Percentiles rank a stretch among this genome's conserved stretches.
Conservation (phyloP, 1,284 basidiomycete genomes). For the Volvariella volvacea region DNA sequence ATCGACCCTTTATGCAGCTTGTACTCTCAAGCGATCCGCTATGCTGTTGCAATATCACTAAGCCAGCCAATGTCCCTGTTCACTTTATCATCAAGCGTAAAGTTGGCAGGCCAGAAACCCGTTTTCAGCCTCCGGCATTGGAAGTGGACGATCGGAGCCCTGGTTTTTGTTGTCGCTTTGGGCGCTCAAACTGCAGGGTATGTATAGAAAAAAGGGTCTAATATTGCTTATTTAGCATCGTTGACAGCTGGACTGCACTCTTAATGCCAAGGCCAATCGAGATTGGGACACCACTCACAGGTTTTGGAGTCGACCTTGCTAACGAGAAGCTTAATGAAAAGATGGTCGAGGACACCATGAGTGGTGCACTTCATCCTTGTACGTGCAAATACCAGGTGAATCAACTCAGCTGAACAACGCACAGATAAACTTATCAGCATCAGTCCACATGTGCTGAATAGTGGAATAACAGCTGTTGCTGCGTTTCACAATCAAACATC, state of each 20-base stretch:
- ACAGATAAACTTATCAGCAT: neutral
- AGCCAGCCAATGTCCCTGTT: neutral
- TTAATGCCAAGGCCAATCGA: neutral
- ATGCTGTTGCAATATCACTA: neutral
- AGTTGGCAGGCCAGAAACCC: neutral
- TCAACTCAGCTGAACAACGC: neutral
- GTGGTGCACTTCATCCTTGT: neutral
- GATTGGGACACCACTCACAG: neutral
- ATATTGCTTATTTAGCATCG: neutral
- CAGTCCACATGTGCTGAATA: neutral
- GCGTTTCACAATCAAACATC: neutral
- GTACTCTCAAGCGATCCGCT: neutral
- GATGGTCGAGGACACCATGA: neutral
- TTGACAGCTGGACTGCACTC: neutral
- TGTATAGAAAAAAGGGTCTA: neutral
- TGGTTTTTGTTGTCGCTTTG: neutral
- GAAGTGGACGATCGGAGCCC: neutral
- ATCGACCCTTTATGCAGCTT: neutral
- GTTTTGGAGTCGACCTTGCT: neutral
- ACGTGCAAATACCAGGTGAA: neutral
- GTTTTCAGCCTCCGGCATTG: neutral
- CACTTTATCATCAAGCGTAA: neutral
- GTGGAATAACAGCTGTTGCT: neutral
- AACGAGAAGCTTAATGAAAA: neutral
- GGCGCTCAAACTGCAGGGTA: conserved; percentile 1